Conservation (phyloP, 2,329 filamentous ascomycete genomes). For the Alternaria burnsii region DNA sequence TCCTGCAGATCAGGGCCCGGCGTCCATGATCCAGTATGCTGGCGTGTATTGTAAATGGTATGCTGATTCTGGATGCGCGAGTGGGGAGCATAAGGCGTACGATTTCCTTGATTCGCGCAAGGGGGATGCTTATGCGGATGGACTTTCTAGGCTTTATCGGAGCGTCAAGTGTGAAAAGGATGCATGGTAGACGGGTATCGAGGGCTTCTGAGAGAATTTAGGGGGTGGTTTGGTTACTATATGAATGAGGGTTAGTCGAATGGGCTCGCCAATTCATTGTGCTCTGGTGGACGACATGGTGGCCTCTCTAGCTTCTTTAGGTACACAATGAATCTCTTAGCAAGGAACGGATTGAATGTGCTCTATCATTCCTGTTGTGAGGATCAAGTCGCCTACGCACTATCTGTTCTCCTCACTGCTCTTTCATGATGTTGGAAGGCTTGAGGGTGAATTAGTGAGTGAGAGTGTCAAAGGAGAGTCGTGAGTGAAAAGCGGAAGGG, state of each 20-base stretch:
- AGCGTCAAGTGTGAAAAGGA: neutral
- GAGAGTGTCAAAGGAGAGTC: too few relatives aligned
- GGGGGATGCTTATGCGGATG: neutral
- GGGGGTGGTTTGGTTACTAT: accelerated
- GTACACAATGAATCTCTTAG: too few relatives aligned
- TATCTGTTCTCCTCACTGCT: too few relatives aligned
- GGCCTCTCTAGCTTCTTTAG: too few relatives aligned
- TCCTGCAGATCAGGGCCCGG: neutral
- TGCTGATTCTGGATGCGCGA: neutral
- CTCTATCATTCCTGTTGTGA: too few relatives aligned
- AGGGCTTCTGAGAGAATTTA: neutral
- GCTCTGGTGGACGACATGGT: too few relatives aligned
- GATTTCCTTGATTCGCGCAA: neutral
- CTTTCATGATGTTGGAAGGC: too few relatives aligned
- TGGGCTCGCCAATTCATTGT: neutral
- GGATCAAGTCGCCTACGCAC: too few relatives aligned
- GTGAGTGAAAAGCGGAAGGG: too few relatives aligned
- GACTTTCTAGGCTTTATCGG: neutral
- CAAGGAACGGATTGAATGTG: too few relatives aligned
- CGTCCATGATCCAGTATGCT: neutral
- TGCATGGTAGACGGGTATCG: neutral
- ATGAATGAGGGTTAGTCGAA: neutral
- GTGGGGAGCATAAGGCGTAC: neutral
- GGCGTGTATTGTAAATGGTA: slow-evolving; percentile 8
- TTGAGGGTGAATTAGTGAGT: too few relatives aligned